Conservation (phyloP, 768 basidiomycete species). For the Leucocoprinus sp. region DNA sequence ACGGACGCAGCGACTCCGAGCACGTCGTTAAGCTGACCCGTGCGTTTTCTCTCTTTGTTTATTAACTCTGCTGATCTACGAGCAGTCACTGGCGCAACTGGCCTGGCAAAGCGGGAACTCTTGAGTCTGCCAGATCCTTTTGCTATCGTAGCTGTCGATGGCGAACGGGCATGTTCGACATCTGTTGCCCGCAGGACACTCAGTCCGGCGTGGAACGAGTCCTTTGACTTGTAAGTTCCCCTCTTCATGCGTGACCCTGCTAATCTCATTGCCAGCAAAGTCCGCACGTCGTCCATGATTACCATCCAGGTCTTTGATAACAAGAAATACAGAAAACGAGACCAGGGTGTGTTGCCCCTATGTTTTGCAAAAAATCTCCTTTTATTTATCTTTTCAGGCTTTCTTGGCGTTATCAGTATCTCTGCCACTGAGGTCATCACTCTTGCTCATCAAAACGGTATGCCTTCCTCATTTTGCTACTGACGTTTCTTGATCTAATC, state of each 20-base stretch:
- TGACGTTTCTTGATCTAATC: slow-evolving; percentile 14
- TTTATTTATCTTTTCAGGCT: slow-evolving; percentile 28
- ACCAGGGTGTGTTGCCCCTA: slow-evolving; percentile 49
- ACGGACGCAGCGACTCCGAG: slow-evolving; percentile 40
- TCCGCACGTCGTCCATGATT: slow-evolving; percentile 68
- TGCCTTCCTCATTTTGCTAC: slow-evolving; percentile 20
- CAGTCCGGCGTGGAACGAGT: slow-evolving; percentile 76
- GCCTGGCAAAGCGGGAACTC: slow-evolving; percentile 68
- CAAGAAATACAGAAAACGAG: slow-evolving; percentile 78
- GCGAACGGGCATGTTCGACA: slow-evolving; percentile 75
- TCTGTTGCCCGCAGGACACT: slow-evolving; percentile 59
- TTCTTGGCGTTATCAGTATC: slow-evolving; percentile 52
- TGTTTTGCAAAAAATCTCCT: slow-evolving; percentile 16
- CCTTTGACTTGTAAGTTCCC: slow-evolving; percentile 68
- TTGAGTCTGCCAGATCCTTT: slow-evolving; percentile 84
- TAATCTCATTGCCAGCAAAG: slow-evolving; percentile 36
- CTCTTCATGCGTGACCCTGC: slow-evolving; percentile 11
- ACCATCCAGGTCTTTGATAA: slow-evolving; percentile 88
- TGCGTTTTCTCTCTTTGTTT: slow-evolving; percentile 16
- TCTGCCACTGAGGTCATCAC: slow-evolving; percentile 45
- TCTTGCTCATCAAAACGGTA: slow-evolving; percentile 39
- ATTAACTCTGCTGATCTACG: slow-evolving; percentile 4
- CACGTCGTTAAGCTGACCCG: slow-evolving; percentile 42
- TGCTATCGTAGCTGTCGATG: slow-evolving; percentile 81
- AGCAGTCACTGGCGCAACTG: slow-evolving; percentile 68